phyloP scores from a whole-genome alignment of 1,139 yeast genomes.

The Scheffersomyces insectosa region DNA sequence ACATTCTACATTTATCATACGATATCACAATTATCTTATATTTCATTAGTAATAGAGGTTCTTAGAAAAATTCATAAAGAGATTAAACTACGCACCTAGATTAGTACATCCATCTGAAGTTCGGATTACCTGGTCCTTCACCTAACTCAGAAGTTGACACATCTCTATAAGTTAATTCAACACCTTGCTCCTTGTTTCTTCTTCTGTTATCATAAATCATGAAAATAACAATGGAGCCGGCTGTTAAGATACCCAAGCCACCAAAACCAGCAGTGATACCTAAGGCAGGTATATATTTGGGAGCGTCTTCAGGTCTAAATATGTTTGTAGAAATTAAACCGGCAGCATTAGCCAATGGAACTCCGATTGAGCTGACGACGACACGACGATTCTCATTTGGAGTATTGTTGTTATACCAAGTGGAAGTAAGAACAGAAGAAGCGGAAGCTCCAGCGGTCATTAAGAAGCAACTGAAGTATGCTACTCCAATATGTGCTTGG shows the following conservation, averaged over 20 bases:
- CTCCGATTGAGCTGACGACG: constrained; percentile 30
- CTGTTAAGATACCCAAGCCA: constrained; percentile 28
- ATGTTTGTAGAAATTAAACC: constrained; percentile 33
- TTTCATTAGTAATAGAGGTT: no score
- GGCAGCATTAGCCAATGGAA: constrained; percentile 35
- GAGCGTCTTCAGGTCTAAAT: constrained; percentile 30
- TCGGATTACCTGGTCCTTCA: constrained; percentile 48
- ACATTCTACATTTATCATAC: no score
- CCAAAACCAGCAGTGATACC: constrained; percentile 38
- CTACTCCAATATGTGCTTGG: constrained; percentile 36
- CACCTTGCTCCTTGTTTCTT: constrained; percentile 44
- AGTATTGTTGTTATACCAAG: constrained; percentile 54
- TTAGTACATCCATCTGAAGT: constrained; percentile 49
- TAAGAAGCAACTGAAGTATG: constrained; percentile 38
- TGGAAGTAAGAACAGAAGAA: constrained; percentile 44
- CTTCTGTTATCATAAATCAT: constrained; percentile 43
- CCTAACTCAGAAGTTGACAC: constrained; percentile 45
- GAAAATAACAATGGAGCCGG: constrained; percentile 20
- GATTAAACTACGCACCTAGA: no score
- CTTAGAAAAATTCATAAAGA: no score
- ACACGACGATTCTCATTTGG: constrained; percentile 42
- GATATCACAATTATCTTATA: no score
- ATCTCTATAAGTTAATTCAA: constrained; percentile 38
- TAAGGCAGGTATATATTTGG: constrained; percentile 29
- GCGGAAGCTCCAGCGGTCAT: constrained; percentile 35